Conservation (phyloP, 2,329 filamentous ascomycete genomes). For the Calonectria henricotiae region DNA sequence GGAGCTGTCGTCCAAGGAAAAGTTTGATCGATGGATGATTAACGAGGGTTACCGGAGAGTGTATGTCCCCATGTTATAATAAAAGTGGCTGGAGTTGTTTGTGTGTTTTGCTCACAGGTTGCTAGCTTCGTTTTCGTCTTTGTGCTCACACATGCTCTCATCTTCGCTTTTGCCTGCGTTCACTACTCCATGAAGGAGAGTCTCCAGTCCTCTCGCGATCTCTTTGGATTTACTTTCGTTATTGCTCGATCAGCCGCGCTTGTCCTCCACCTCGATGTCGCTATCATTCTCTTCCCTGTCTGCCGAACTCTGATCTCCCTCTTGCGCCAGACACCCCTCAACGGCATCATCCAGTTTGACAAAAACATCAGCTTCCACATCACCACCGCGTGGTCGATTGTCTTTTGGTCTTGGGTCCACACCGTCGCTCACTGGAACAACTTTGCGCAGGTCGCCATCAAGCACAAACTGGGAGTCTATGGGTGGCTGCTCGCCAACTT, state of each 20-base stretch:
- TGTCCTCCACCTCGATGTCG: constrained; percentile 86
- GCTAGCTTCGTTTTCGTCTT: constrained; percentile 83
- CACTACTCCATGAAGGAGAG: constrained; percentile 87
- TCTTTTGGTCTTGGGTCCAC: constrained; percentile 91
- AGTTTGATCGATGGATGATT: constrained; percentile 90
- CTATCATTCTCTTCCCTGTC: constrained; percentile 84
- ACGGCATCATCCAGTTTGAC: constrained; percentile 90
- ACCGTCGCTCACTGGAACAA: constrained; percentile 92
- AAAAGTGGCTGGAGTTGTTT: background rate
- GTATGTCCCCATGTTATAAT: constrained; percentile 60
- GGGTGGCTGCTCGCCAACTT: constrained; percentile 86
- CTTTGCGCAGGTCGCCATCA: constrained; percentile 82
- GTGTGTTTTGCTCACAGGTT: constrained; percentile 34
- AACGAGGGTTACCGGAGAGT: constrained; percentile 89
- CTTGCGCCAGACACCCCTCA: constrained; percentile 84
- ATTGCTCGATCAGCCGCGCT: constrained; percentile 84
- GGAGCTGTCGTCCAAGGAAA: constrained; percentile 78
- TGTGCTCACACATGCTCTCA: constrained; percentile 80
- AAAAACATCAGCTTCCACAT: constrained; percentile 94
- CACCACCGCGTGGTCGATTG: constrained; percentile 87
- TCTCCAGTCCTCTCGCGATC: constrained; percentile 75
- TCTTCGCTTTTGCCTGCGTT: constrained; percentile 86
- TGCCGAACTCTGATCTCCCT: constrained; percentile 89
- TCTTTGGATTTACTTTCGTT: constrained; percentile 83
- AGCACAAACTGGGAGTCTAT: constrained; percentile 83